Evolutionary conservation across 495 filamentous ascomycete species (phyloP).

Genomic region (Aspergillus leporis): DNA sequence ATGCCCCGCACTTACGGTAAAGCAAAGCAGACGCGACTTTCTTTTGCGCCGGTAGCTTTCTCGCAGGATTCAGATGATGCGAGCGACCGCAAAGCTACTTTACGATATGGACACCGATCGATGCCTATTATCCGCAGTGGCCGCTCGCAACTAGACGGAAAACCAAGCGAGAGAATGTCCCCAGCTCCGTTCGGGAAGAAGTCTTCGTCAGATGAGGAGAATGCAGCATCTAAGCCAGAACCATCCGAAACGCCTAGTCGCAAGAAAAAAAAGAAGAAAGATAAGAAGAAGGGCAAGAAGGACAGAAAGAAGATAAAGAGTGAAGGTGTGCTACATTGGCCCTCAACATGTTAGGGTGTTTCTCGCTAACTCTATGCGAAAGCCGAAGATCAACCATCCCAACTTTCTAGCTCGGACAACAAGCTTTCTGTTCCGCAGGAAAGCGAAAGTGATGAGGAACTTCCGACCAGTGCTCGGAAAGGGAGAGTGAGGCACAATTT

Average conservation of each 20-base stretch:
- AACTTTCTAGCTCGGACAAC: not conserved
- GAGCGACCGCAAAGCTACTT: constrained; percentile 33
- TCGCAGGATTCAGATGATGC: constrained; percentile 19
- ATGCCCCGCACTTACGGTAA: constrained; percentile 46
- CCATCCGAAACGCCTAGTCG: not conserved
- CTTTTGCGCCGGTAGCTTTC: constrained; percentile 37
- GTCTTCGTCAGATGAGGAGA: constrained; percentile 2
- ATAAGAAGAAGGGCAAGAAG: not conserved
- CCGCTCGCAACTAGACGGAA: not conserved
- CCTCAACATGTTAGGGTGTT: not conserved
- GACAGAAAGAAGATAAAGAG: not conserved
- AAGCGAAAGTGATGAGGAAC: constrained; percentile 22
- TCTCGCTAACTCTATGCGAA: not conserved
- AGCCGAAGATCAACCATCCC: not conserved
- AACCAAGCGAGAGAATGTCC: not conserved
- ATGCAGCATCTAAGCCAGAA: not conserved
- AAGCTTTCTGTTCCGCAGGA: constrained; percentile 1
- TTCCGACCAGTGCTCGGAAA: constrained; percentile 22
- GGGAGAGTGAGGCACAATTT: not conserved
- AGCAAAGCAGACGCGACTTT: constrained; percentile 50
- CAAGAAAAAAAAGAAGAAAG: constrained; percentile 7
- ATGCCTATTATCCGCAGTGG: constrained; percentile 26
- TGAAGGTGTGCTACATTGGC: not conserved
- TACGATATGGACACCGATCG: constrained; percentile 42
- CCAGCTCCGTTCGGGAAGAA: constrained; percentile 10